These are phyloP conservation scores for Hypoxylon crocopeplum DNA, from an alignment of 495 filamentous ascomycete genomes.

Conservation along the genomic window DNA sequence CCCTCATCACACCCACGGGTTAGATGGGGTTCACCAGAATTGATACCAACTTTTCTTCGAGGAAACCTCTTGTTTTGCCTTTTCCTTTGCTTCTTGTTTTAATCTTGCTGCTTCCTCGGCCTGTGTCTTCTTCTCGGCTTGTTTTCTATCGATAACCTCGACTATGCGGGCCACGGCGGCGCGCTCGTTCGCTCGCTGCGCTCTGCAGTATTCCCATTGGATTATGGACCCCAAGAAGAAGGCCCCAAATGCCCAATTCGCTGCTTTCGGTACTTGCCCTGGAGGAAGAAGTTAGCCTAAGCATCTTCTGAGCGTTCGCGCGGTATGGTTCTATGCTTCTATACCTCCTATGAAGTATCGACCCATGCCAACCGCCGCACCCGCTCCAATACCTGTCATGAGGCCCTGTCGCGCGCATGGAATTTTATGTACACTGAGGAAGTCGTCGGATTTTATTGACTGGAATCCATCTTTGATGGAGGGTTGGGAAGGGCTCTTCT, in stretches of 20 bases:
- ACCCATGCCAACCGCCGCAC: conserved; percentile 74
- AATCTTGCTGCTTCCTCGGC: conserved; percentile 57
- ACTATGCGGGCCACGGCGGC: conserved; percentile 80
- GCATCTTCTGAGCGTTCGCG: too few species aligned
- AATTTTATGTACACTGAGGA: conserved; percentile 73
- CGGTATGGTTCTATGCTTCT: too few species aligned
- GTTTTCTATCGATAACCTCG: conserved; percentile 78
- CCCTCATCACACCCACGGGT: not conserved
- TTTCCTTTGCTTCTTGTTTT: conserved; percentile 52
- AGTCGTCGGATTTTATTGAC: conserved; percentile 71
- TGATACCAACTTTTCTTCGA: conserved; percentile 53
- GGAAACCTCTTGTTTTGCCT: conserved; percentile 54
- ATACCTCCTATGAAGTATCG: conserved; percentile 78
- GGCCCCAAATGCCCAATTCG: conserved; percentile 84
- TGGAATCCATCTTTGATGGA: conserved; percentile 69
- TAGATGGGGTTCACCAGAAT: conserved; percentile 53
- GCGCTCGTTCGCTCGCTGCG: conserved; percentile 70
- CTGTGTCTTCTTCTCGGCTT: conserved; percentile 65
- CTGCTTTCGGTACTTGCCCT: conserved; percentile 60
- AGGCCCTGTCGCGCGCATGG: conserved; percentile 86
- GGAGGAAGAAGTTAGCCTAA: conserved; percentile 33
- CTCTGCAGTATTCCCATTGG: conserved; percentile 83
- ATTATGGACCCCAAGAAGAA: conserved; percentile 68
- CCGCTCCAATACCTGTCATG: conserved; percentile 79
- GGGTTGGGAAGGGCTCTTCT: conserved; percentile 56